Evolutionary conservation across 805 yeast species (phyloP).

Genomic region (Metschnikowia chrysomelidarum): DNA sequence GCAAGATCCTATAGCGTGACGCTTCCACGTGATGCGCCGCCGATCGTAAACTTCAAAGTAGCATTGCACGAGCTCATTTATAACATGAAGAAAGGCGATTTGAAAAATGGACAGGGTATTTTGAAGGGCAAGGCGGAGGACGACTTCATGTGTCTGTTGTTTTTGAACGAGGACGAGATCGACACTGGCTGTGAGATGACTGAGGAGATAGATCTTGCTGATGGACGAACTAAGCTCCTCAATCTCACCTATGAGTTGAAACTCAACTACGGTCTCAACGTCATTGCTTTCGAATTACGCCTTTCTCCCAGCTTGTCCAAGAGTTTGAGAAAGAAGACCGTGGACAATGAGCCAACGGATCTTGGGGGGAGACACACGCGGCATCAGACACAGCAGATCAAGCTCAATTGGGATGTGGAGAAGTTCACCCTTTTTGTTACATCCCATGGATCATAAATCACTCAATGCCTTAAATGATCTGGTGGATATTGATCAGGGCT

Average conservation of each 20-base stretch:
- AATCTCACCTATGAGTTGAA: slow-evolving; percentile 40
- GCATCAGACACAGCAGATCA: slow-evolving; percentile 44
- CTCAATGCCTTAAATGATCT: not conserved
- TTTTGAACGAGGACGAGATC: slow-evolving; percentile 45
- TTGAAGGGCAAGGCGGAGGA: slow-evolving; percentile 31
- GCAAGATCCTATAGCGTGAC: slow-evolving; percentile 42
- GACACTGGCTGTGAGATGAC: slow-evolving; percentile 43
- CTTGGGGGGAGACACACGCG: slow-evolving; percentile 43
- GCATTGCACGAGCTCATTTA: slow-evolving; percentile 35
- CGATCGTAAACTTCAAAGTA: slow-evolving; percentile 46
- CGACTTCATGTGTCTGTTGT: slow-evolving; percentile 38
- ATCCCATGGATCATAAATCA: slow-evolving; percentile 16
- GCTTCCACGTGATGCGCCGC: slow-evolving; percentile 45
- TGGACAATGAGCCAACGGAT: slow-evolving; percentile 23
- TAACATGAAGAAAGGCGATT: slow-evolving; percentile 30
- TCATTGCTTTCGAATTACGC: slow-evolving; percentile 41
- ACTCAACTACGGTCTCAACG: slow-evolving; percentile 46
- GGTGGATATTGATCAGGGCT: too few relatives aligned
- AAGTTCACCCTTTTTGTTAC: slow-evolving; percentile 34
- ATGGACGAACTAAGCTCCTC: slow-evolving; percentile 15
- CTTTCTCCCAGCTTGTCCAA: slow-evolving; percentile 40
- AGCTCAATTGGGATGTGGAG: slow-evolving; percentile 47
- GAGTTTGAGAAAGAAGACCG: slow-evolving; percentile 32
- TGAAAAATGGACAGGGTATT: slow-evolving; percentile 31
- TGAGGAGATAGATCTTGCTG: slow-evolving; percentile 27